Evolutionary conservation across 2,329 filamentous ascomycete species (phyloP).

Genomic region (Domatiomyces globalis): DNA sequence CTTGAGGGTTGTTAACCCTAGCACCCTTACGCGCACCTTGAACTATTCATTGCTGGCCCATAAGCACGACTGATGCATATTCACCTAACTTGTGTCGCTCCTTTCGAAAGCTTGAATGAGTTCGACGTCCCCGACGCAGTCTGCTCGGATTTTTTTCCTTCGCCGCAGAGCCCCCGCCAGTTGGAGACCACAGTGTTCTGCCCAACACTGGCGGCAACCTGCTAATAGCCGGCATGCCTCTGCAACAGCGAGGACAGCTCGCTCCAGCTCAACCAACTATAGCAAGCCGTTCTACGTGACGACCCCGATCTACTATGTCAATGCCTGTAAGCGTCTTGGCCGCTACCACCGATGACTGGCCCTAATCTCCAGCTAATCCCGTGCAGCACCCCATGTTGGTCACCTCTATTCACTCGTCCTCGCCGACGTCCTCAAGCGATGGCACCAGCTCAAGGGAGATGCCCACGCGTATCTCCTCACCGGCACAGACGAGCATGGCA

Average conservation of each 20-base stretch:
- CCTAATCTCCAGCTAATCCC: conserved; percentile 1
- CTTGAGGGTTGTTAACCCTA: background rate
- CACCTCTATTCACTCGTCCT: conserved; percentile 91
- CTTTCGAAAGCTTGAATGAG: background rate
- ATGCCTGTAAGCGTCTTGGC: conserved; percentile 52
- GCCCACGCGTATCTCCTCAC: conserved; percentile 60
- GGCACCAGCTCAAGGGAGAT: conserved; percentile 62
- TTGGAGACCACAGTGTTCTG: background rate
- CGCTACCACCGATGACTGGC: background rate
- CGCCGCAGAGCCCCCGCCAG: background rate
- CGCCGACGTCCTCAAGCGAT: conserved; percentile 81
- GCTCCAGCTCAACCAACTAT: background rate
- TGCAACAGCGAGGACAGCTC: background rate
- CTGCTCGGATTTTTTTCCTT: background rate
- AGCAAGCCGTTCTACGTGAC: conserved; percentile 86
- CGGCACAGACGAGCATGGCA: conserved; percentile 91
- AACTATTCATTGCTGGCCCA: background rate
- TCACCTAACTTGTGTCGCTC: background rate
- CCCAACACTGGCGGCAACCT: background rate
- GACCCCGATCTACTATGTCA: conserved; percentile 97
- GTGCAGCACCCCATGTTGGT: conserved; percentile 76
- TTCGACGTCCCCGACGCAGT: background rate
- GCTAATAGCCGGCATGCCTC: background rate
- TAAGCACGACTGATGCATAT: background rate
- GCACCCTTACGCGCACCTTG: background rate